Evolutionary conservation across 345 rosid genomes (phyloP).

Genomic region (Orychophragmus violaceus): DNA sequence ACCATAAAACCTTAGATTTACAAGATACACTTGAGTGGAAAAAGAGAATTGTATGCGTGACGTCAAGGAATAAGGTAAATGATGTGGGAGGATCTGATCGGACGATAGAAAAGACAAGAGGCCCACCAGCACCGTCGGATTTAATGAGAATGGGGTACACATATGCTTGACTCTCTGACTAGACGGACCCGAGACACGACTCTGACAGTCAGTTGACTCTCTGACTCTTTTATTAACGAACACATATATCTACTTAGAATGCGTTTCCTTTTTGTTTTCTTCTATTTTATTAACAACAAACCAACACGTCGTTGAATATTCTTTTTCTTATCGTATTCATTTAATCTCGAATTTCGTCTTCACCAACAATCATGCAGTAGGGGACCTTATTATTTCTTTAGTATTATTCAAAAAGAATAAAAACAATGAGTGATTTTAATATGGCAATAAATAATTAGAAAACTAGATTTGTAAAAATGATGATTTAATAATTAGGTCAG

Average conservation of each 20-base stretch:
- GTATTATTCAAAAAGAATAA: too few relatives aligned
- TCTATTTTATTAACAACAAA: not conserved
- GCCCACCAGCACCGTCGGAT: constrained; percentile 64
- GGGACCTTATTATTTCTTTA: not conserved
- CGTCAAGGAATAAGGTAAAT: not conserved
- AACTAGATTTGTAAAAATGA: too few relatives aligned
- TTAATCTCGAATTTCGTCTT: not conserved
- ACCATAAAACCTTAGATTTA: constrained; percentile 1
- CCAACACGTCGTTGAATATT: not conserved
- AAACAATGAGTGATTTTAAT: too few relatives aligned
- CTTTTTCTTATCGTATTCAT: not conserved
- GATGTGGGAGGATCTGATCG: constrained; percentile 13
- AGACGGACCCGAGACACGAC: constrained; percentile 29
- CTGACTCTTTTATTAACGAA: constrained; percentile 35
- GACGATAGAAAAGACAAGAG: constrained; percentile 31
- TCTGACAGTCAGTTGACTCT: constrained; percentile 49
- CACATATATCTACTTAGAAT: constrained; percentile 4
- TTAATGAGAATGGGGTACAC: constrained; percentile 29
- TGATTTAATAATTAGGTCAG: too few relatives aligned
- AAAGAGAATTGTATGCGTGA: not conserved
- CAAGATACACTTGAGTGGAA: not conserved
- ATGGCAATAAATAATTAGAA: too few relatives aligned
- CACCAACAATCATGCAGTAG: constrained; percentile 15
- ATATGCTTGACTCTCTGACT: constrained; percentile 44
- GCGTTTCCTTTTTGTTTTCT: not conserved